These are phyloP conservation scores for Ceratobasidium sp. DNA, from an alignment of 1,284 basidiomycete genomes.

Conservation along the genomic window DNA sequence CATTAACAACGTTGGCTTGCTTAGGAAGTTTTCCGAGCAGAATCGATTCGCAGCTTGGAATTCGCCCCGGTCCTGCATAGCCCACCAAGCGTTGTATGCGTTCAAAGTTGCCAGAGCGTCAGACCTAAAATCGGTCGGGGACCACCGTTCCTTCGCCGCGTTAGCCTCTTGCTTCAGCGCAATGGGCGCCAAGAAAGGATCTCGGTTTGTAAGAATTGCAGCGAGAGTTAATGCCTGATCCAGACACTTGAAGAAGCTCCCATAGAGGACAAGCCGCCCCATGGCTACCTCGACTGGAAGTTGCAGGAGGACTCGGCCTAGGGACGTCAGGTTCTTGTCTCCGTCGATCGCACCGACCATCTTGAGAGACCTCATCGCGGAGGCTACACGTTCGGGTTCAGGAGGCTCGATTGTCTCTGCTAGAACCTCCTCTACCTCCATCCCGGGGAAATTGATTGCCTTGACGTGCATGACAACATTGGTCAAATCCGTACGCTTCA, in stretches of 20 bases:
- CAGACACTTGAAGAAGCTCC: constrained; percentile 93
- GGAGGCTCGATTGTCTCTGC: constrained; percentile 91
- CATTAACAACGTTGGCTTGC: constrained; percentile 82
- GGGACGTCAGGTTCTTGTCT: constrained; percentile 81
- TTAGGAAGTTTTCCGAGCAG: constrained; percentile 88
- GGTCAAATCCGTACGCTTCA: constrained; percentile 92
- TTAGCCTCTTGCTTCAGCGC: constrained; percentile 72
- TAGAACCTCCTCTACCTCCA: constrained; percentile 89
- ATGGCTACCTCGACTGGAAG: constrained; percentile 91
- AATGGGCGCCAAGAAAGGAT: constrained; percentile 89
- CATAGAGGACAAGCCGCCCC: constrained; percentile 89
- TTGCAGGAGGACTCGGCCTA: constrained; percentile 89
- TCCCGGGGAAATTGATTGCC: constrained; percentile 90
- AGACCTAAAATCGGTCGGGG: constrained; percentile 79
- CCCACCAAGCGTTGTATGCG: constrained; percentile 87
- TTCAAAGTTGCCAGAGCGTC: constrained; percentile 84
- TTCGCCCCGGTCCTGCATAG: constrained; percentile 71
- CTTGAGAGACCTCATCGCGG: constrained; percentile 83
- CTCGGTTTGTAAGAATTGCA: constrained; percentile 88
- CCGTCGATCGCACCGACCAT: constrained; percentile 90
- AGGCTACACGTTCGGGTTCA: constrained; percentile 76
- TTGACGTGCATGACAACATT: constrained; percentile 98
- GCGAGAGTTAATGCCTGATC: constrained; percentile 91
- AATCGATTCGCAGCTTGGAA: constrained; percentile 78
- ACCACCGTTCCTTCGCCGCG: constrained; percentile 83